These are phyloP conservation scores for Globisporangium takayamanum DNA, from an alignment of 352 stramenopile species.

Conservation along the genomic window DNA sequence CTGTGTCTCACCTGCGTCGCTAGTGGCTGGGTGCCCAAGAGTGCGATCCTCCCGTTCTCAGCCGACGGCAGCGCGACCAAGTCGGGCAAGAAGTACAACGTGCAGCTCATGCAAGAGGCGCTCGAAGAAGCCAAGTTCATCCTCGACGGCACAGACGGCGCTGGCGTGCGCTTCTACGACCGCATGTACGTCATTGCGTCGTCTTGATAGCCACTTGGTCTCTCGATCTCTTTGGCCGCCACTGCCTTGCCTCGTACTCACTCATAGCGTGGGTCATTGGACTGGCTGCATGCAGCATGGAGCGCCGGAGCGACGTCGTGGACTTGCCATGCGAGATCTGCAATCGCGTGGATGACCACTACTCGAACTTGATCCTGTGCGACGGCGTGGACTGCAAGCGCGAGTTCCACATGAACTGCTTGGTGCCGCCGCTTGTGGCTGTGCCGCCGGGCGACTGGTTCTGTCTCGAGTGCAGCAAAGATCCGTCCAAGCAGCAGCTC, in stretches of 20 bases:
- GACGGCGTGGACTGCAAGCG: constrained; percentile 76
- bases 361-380: constrained; percentile 79
- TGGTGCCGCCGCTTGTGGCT: constrained; percentile 50
- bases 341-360: constrained; percentile 76
- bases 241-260: not conserved
- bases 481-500: constrained; percentile 24
- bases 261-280: not conserved
- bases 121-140: constrained; percentile 70
- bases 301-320: constrained; percentile 48
- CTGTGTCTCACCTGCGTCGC: not conserved
- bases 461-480: constrained; percentile 57
- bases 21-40: constrained; percentile 76
- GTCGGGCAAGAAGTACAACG: constrained; percentile 65
- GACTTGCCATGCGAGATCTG: constrained; percentile 81
- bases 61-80: constrained; percentile 56
- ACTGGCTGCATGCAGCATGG: constrained; percentile 37
- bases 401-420: constrained; percentile 85
- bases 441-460: constrained; percentile 74
- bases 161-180: constrained; percentile 61
- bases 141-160: constrained; percentile 49
- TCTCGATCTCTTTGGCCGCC: not conserved
- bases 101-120: constrained; percentile 58
- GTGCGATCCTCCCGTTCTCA: constrained; percentile 61
- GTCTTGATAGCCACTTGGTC: not conserved
- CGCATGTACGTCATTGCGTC: constrained; percentile 49